Base-by-base conservation (phyloP, 495 filamentous ascomycete genomes). In the Cladorrhinum samala region DNA sequence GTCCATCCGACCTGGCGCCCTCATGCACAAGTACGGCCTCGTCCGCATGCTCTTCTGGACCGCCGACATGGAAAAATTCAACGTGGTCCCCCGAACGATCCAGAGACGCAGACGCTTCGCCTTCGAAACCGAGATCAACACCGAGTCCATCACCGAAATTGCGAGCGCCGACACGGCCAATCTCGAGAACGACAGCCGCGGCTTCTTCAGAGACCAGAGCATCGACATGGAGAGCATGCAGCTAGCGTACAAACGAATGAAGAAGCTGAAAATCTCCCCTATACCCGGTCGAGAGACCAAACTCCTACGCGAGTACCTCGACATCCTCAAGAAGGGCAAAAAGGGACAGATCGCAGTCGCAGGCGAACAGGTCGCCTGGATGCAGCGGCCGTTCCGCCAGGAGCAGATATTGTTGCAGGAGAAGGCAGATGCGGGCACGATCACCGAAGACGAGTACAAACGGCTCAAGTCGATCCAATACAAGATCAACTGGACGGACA, bases 1-100 rank as follows among this genome's bases (percentile, higher is more conserved):
- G 13, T 58, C 72, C 19, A 70, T 79, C 42, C 68, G 73, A 46
- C 51, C 57, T 3, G 58, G 67, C 16, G 53, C 61, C 1, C 62
- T 78, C 16, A 80, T 85, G 49, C 83, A 87, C 42, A 69, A 62
- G 17, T 83, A 82, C 55, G 84, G 90, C 8, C 77, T 79, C 6
- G 83, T 92, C 7, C 80, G 89, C 47, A 80, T 91, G 69, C 70
- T 96, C 2, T 56, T 87, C 23, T 85, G 86, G 78, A 45, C 79
- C 4, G 62, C 68, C 0, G 63, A 78, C 25, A 55, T 66, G 0
- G 84, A 87, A 19, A 78, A 74, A 43, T 38, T 77, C 5, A 33
- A 84, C 3, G 4, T 72, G 0, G 9, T 76, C 18, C 87, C 90
- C 1, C 78, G 77, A 23, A 68, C 61, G 2, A 50, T 84, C 2